These are phyloP conservation scores for Aechmea fasciata DNA, from an alignment of 176 grass and related monocot species.

Conservation along the genomic window DNA sequence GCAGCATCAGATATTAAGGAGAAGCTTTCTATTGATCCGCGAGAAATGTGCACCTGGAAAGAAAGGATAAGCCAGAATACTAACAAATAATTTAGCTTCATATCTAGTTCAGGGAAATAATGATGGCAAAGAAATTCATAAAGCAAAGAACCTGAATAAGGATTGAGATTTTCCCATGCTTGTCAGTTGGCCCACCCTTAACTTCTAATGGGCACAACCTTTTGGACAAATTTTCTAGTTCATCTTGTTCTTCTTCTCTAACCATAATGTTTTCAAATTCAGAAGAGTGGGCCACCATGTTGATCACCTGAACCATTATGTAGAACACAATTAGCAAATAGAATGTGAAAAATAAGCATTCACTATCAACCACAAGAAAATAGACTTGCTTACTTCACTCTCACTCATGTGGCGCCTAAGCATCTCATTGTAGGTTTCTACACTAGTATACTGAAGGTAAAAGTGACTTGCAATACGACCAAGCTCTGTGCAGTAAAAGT, in stretches of 20 bases:
- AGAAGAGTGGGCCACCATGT: conserved; percentile 96
- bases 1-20: conserved; percentile 94
- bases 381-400: conserved; percentile 56
- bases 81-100: conserved; percentile 9
- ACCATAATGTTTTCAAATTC: conserved; percentile 95
- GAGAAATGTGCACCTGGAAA: conserved; percentile 76
- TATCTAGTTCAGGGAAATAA: conserved; percentile 6
- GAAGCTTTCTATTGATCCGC: conserved; percentile 82
- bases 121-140: background rate
- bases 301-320: conserved; percentile 60
- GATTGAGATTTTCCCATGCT: conserved; percentile 95
- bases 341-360: conserved; percentile 9
- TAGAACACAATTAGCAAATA: conserved; percentile 17
- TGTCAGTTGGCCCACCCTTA: conserved; percentile 86
- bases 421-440: conserved; percentile 97
- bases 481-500: conserved; percentile 99
- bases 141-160: conserved; percentile 78
- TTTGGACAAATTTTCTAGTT: conserved; percentile 64
- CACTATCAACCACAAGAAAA: conserved; percentile 4
- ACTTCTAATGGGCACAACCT: conserved; percentile 70
- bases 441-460: conserved; percentile 96
- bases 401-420: conserved; percentile 87
- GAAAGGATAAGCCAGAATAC: background rate
- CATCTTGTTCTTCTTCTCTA: conserved; percentile 98
- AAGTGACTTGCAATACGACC: conserved; percentile 92